Base-by-base conservation (phyloP, 2,329 filamentous ascomycete genomes). In the Ramularia collo-cygni region DNA sequence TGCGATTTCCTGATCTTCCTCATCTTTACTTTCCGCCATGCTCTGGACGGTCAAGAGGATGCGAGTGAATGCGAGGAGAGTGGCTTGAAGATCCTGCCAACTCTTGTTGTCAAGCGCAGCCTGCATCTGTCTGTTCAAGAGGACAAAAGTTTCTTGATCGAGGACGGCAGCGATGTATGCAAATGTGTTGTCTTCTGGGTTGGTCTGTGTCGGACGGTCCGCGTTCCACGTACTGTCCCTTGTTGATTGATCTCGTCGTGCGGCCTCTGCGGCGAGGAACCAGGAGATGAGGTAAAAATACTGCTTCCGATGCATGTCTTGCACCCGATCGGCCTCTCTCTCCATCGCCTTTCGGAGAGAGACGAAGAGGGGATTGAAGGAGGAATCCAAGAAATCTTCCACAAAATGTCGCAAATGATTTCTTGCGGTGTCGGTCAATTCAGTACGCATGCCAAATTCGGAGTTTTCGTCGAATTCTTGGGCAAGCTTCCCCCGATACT, bases 1-100 rank as follows among this genome's bases (percentile, higher is more conserved):
- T 1, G 92, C 90, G 60, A 98, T 96, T 54, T 96, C 92, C 58
- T 94, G 84, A 51, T 98, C 86, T n/a, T 95, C 89, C 47, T 95
- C 89, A 19, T 85, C 75, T 1, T 77, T 74, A 1, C 86, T 92
- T 33, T 84, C 79, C 1, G 81, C 72, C 89, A 98, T 96, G 46
- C 93, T 86, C 55, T 95, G 88, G 2, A 96, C 83, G 0, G 89
- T 95, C 17, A 95, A 73, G 29, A 63, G 44, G 50, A 96, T 92
- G 58, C 96, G 89, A 0, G 89, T 96, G 58, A 95, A 94, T 59
- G 89, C 95, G 40, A 85, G 81, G 80, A 96, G 92, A 34, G 85
- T 81, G 1, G 90, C 83, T 40, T 88, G 85, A 12, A 96, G 65
- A 53, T 94, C 85, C 39, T 79, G 77, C 89, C 89, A 95, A 44